Base-by-base conservation (phyloP, 2,329 filamentous ascomycete species). In the Pseudopithomyces maydicus region DNA sequence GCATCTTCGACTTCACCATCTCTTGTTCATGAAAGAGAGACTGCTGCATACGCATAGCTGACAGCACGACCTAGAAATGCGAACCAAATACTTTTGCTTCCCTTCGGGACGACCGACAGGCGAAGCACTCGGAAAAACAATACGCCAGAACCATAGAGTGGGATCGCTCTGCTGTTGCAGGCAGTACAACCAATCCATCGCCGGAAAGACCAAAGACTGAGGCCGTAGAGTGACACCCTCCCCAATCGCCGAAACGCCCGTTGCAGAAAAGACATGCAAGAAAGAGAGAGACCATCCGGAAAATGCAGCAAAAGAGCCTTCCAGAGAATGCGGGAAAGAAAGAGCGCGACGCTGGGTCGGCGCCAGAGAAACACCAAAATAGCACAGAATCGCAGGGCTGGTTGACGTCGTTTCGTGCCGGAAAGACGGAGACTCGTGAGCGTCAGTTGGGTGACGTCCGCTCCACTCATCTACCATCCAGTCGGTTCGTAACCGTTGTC, bases 101-200 rank as follows among this genome's bases (percentile, higher is more conserved):
- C 63, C 63, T 59, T 59, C 56, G 52, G 50, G 60, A 55, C 61
- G 59, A 57, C 60, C 67, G 56, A 53, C 48, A 29, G 36, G 39
- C 23, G 19, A 55, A 55, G 46, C 26, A 68, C 61, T 48, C 62
- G 52, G 26, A 29, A 50, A 56, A 59, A 51, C 58, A 39, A 55
- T 58, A 67, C 66, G 66, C 70, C 72, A 33, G 51, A 59, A 62
- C 57, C 59, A 64, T 22, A 55, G 69, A 72, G 65, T 64, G 66
- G 66, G 62, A 65, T 65, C 57, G 66, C 70, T 69, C 67, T 19
- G 48, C 51, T 35, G 58, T 57, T 57, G 45, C 59, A 58, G 67
- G 65, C 64, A 72, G 69, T 69, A 73, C 62, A 70, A 69, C 70
- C 67, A 70, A 58, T 67, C 66, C 60, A 68, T 66, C 64, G 67